Evolutionary conservation across 257 asterid genomes (phyloP).

Genomic region (Rauvolfia tetraphylla): DNA sequence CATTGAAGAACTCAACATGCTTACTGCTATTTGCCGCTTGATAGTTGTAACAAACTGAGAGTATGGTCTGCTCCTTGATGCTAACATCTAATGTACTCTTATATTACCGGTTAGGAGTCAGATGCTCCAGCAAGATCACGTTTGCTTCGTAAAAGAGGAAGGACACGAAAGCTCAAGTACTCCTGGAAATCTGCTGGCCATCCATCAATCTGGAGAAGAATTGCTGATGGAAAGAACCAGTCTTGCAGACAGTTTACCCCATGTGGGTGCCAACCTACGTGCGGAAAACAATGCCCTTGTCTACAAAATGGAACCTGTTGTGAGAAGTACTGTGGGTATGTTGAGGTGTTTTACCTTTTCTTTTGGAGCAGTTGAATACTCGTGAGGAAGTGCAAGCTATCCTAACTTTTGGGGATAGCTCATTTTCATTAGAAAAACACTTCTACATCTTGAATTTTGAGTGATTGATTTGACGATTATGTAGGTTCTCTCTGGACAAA

Average conservation of each 20-base stretch:
- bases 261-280: constrained; percentile 68
- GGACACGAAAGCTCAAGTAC: constrained; percentile 82
- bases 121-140: constrained; percentile 68
- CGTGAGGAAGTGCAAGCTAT: not conserved
- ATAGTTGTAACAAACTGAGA: not conserved
- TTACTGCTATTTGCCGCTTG: not conserved
- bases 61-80: not conserved
- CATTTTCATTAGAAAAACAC: not conserved
- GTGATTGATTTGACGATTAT: not conserved
- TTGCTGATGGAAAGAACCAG: constrained; percentile 78
- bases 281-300: constrained; percentile 95
- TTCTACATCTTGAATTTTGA: not conserved
- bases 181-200: constrained; percentile 97
- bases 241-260: constrained; percentile 70
- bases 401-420: not conserved
- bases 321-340: constrained; percentile 90
- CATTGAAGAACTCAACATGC: not conserved
- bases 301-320: constrained; percentile 70
- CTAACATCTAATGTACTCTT: constrained; percentile 1
- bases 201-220: constrained; percentile 95
- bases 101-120: constrained; percentile 37
- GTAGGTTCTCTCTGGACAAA: not conserved
- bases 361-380: not conserved
- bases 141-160: constrained; percentile 82
- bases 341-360: constrained; percentile 10